Evolutionary conservation across 768 basidiomycete species (phyloP).

Genomic region (Imleria badia): DNA sequence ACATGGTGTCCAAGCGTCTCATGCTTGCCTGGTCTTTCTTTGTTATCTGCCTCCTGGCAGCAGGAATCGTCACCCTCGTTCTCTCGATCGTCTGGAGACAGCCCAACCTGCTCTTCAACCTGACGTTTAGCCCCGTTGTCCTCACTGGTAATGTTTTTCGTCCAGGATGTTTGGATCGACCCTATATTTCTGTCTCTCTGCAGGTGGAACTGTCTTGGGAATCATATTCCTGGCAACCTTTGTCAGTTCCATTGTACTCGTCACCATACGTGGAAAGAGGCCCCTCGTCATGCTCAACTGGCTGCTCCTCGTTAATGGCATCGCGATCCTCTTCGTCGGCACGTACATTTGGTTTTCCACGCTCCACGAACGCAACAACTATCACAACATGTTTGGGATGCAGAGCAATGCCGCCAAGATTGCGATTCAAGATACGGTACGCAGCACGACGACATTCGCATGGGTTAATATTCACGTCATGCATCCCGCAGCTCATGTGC

Average conservation of each 20-base stretch:
- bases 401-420: constrained; percentile 48
- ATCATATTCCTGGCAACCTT: constrained; percentile 66
- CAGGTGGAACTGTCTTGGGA: constrained; percentile 74
- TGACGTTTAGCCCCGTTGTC: constrained; percentile 59
- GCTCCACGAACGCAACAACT: constrained; percentile 67
- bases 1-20: constrained; percentile 73
- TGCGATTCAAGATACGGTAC: constrained; percentile 71
- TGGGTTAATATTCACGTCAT: neutral
- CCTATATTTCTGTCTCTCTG: neutral
- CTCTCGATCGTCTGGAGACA: constrained; percentile 72
- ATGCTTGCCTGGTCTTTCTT: constrained; percentile 73
- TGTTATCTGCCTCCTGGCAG: constrained; percentile 67
- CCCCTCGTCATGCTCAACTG: constrained; percentile 80
- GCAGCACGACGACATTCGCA: constrained; percentile 12
- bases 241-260: constrained; percentile 65
- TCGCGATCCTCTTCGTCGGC: constrained; percentile 63
- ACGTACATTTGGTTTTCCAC: constrained; percentile 83
- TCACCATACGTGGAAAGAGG: constrained; percentile 64
- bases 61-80: constrained; percentile 62
- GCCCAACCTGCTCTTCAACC: constrained; percentile 68
- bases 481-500: constrained; percentile 59
- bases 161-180: neutral
- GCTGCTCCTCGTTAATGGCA: constrained; percentile 60
- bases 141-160: constrained; percentile 51
- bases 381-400: constrained; percentile 54